Conservation (phyloP, 1,139 yeast genomes). For the Geotrichum bryndzae region DNA sequence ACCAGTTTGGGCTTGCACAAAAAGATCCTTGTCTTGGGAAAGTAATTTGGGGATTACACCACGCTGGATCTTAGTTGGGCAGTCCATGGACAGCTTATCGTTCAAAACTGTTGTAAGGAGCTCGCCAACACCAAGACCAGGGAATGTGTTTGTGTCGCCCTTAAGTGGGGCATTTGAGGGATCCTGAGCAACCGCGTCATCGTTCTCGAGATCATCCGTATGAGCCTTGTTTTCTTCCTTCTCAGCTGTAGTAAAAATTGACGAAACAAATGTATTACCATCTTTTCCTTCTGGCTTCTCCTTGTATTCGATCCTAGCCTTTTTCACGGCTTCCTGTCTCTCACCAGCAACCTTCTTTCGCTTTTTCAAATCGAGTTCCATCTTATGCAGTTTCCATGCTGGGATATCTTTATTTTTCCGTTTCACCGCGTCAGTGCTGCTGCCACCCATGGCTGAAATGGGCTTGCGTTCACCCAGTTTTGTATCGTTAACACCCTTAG, state of each 20-base stretch:
- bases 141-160: constrained; percentile 58
- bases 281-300: constrained; percentile 22
- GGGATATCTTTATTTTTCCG: constrained; percentile 7
- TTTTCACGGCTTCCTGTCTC: constrained; percentile 13
- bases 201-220: constrained; percentile 28
- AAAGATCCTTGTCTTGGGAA: constrained; percentile 51
- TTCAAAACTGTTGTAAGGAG: constrained; percentile 50
- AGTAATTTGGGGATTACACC: constrained; percentile 70
- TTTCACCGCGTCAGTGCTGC: constrained; percentile 3
- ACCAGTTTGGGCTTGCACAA: constrained; percentile 93
- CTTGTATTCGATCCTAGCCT: constrained; percentile 17
- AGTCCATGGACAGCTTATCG: constrained; percentile 51
- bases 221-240: constrained; percentile 27
- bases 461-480: constrained; percentile 6
- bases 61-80: constrained; percentile 85
- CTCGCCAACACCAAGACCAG: constrained; percentile 62
- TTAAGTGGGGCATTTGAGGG: constrained; percentile 75
- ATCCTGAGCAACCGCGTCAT: constrained; percentile 37
- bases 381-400: constrained; percentile 15
- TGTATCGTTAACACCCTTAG: constrained; percentile 8
- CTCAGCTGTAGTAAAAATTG: constrained; percentile 72
- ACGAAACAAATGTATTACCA: constrained; percentile 62
- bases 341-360: constrained; percentile 1
- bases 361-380: constrained; percentile 6
- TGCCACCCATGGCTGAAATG: neutral